Percentiles rank a stretch among this genome's conserved stretches.
Conservation (phyloP, 148 eudicot genomes). For the Cornus kousa region DNA sequence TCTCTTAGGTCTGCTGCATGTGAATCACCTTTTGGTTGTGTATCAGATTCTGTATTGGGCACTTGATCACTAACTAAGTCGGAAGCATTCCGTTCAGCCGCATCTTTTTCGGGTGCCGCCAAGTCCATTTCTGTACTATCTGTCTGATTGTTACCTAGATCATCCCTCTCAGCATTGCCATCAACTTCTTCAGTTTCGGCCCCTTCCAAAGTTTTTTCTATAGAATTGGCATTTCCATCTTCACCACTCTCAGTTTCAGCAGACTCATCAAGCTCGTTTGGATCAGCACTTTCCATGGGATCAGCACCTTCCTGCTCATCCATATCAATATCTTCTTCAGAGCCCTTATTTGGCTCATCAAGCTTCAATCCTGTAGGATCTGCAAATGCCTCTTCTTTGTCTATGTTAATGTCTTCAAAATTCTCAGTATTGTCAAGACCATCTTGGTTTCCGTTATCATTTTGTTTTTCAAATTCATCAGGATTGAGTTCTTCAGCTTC, state of each 20-base stretch:
- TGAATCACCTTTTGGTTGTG: constrained; percentile 40
- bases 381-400: constrained; percentile 54
- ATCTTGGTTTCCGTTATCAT: constrained; percentile 44
- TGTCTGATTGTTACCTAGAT: constrained; percentile 32
- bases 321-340: constrained; percentile 52
- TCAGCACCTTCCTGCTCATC: constrained; percentile 49
- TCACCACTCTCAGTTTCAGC: constrained; percentile 33
- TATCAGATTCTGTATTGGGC: constrained; percentile 41
- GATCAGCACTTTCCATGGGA: constrained; percentile 40
- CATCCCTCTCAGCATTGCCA: constrained; percentile 41
- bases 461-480: constrained; percentile 38
- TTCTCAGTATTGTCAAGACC: constrained; percentile 35
- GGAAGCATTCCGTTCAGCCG: constrained; percentile 29
- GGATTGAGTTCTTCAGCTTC: constrained; percentile 42
- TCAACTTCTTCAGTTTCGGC: constrained; percentile 37
- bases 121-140: constrained; percentile 33
- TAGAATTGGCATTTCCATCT: constrained; percentile 27
- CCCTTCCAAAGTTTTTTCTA: constrained; percentile 44
- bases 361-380: constrained; percentile 60
- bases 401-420: constrained; percentile 54
- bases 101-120: constrained; percentile 38
- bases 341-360: constrained; percentile 43
- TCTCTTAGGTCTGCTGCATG: constrained; percentile 32
- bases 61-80: constrained; percentile 24
- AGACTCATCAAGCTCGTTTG: constrained; percentile 43